Base-by-base conservation (phyloP, 331 rosid species). In the Quercus phellos region DNA sequence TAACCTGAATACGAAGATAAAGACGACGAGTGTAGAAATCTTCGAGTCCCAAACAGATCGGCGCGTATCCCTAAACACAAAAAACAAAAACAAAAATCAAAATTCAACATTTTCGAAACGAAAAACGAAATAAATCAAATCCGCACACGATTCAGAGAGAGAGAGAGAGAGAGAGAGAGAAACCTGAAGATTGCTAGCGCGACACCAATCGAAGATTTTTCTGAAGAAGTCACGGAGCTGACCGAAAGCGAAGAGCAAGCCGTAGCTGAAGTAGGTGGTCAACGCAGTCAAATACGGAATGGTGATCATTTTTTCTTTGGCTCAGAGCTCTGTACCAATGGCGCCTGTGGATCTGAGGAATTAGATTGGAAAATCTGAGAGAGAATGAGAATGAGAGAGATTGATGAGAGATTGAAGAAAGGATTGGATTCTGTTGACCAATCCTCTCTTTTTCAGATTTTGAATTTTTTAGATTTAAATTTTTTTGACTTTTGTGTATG, bases 41-140 rank as follows among this genome's bases (percentile, higher is more conserved):
- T 78, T 93, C 98, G 10, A 89, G 94, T 9, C 98, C 98, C 74
- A 93, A 84, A 79, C 97, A 93, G 89, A 91, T 91, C 74, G 97
- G 98, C 2, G 98, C 97, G 50, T 93, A 93, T 16, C 97, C 98
- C 93, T 93, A 79, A 22, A 30, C 46, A 38, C 46, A 8, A 38
- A 38, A 38, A 38, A 0, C 2, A 38, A 38, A 35, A 35, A 4
- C 5, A 32, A 32, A 35, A 0, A 5, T 34, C 3, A 38, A 38
- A 2, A 38, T 2, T 38, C 46, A 38, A 8, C 53, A 46, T 46
- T 46, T 46, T 10, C 53, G 17, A 2, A 46, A 46, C 17, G 16
- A 68, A 74, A 38, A 38, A 13, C n/a, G 30, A 67, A 18, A 56
- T 16, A 32, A 51, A 70, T 22, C 60, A 4, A 75, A 50, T 24